These are phyloP conservation scores for Gonapodya sp. DNA, from an alignment of 192 early-diverging fungal genomes.

Conservation along the genomic window DNA sequence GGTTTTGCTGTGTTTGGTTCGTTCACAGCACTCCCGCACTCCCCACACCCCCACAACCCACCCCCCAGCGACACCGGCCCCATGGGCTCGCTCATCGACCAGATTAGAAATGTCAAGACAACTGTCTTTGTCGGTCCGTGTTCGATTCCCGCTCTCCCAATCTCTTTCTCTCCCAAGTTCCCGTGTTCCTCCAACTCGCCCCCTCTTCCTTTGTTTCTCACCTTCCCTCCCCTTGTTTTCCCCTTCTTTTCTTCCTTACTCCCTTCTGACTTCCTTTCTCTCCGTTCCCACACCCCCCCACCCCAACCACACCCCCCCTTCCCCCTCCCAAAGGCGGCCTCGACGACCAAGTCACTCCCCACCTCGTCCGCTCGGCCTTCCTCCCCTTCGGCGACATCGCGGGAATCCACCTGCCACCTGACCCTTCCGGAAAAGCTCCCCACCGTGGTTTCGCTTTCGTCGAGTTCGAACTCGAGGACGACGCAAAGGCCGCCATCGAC, in stretches of 20 bases:
- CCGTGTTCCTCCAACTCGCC: no score
- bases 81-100: neutral
- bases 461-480: conserved; percentile 76
- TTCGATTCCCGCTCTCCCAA: neutral
- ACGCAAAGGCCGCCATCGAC: conserved; percentile 81
- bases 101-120: conserved; percentile 22
- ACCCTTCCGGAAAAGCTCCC: conserved; percentile 48
- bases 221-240: no score
- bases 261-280: neutral
- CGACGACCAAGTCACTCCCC: conserved; percentile 64
- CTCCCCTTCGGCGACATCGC: conserved; percentile 95
- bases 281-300: conserved; percentile 11
- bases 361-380: conserved; percentile 77
- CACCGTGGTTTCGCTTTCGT: conserved; percentile 96
- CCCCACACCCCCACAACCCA: neutral
- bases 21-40: neutral
- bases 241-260: no score
- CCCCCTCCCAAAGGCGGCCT: conserved; percentile 61
- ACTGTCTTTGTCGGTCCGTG: conserved; percentile 35
- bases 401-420: conserved; percentile 72
- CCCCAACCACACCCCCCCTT: conserved; percentile 21
- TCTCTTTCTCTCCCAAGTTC: neutral
- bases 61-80: neutral
- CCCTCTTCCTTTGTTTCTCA: no score
- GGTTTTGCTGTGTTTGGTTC: no score